phyloP scores from a whole-genome alignment of 768 basidiomycete genomes.

The Lactarius akahatsu region DNA sequence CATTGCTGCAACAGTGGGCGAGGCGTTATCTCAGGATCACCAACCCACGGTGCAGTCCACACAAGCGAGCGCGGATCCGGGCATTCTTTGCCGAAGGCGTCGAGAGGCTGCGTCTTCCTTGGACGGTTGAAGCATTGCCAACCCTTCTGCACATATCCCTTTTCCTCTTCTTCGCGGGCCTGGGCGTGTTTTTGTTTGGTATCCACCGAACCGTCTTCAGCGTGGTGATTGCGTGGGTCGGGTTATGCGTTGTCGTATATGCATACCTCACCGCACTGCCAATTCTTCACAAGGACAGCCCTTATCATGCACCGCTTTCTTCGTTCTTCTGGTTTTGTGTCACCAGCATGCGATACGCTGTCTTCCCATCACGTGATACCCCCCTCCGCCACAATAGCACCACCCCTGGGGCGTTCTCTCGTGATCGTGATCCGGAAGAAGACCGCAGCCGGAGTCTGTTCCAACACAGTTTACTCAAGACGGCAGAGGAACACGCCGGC shows the following conservation, averaged over 20 bases:
- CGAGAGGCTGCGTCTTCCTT: constrained; percentile 1
- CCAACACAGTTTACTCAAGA: constrained; percentile 5
- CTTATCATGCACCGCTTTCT: constrained; percentile 19
- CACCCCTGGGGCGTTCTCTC: neutral
- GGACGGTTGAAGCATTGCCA: constrained; percentile 15
- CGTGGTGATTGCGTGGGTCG: neutral
- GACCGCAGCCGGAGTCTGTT: neutral
- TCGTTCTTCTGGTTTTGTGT: neutral
- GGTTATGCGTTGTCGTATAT: neutral
- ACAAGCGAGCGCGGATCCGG: constrained; percentile 9
- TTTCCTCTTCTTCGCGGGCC: constrained; percentile 26
- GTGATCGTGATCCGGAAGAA: neutral
- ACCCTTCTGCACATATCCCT: constrained; percentile 20
- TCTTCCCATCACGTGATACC: neutral
- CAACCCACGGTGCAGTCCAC: constrained; percentile 4
- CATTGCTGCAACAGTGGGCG: constrained; percentile 19
- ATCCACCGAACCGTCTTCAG: constrained; percentile 13
- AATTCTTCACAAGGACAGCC: constrained; percentile 4
- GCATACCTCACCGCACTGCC: constrained; percentile 4
- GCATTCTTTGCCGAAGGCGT: constrained; percentile 14
- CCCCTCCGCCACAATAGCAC: neutral
- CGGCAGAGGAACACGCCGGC: neutral
- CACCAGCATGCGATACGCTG: neutral
- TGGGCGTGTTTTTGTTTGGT: constrained; percentile 20
- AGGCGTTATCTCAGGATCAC: constrained; percentile 9